Conservation (phyloP, 805 yeast species). For the Saturnispora saitoi region DNA sequence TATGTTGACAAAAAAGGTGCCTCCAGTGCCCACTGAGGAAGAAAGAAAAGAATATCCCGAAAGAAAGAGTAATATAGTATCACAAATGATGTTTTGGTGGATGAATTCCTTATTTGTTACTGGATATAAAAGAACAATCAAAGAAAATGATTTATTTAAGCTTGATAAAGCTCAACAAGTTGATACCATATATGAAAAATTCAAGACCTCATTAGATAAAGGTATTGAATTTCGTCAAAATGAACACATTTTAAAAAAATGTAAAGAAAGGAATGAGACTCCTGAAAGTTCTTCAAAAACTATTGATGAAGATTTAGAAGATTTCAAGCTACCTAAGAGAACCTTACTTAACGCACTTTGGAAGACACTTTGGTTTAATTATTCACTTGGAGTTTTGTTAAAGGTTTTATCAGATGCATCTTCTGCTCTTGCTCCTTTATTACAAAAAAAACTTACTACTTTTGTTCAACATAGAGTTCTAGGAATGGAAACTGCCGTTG, state of each 20-base stretch:
- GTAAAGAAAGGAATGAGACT: slow-evolving; percentile 20
- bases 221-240: slow-evolving; percentile 18
- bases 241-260: slow-evolving; percentile 22
- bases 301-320: slow-evolving; percentile 17
- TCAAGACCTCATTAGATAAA: slow-evolving; percentile 28
- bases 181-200: slow-evolving; percentile 33
- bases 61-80: slow-evolving; percentile 33
- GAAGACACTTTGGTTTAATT: slow-evolving; percentile 41
- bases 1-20: slow-evolving; percentile 40
- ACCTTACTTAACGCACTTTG: slow-evolving; percentile 33
- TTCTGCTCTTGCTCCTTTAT: slow-evolving; percentile 52
- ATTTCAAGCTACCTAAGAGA: slow-evolving; percentile 19
- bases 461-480: slow-evolving; percentile 47
- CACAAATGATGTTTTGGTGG: slow-evolving; percentile 57
- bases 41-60: slow-evolving; percentile 47
- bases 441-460: slow-evolving; percentile 53
- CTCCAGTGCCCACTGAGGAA: slow-evolving; percentile 41
- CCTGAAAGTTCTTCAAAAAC: slow-evolving; percentile 15
- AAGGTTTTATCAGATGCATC: slow-evolving; percentile 38
- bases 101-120: slow-evolving; percentile 49
- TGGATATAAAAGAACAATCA: slow-evolving; percentile 67
- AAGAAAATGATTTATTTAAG: slow-evolving; percentile 50
- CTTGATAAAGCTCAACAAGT: slow-evolving; percentile 36
- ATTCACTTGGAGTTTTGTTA: slow-evolving; percentile 32
- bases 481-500: slow-evolving; percentile 34